Percentiles rank a stretch among this genome's conserved stretches.
Conservation (phyloP, 2,329 filamentous ascomycete species). For the Herpotrichia juniperi region DNA sequence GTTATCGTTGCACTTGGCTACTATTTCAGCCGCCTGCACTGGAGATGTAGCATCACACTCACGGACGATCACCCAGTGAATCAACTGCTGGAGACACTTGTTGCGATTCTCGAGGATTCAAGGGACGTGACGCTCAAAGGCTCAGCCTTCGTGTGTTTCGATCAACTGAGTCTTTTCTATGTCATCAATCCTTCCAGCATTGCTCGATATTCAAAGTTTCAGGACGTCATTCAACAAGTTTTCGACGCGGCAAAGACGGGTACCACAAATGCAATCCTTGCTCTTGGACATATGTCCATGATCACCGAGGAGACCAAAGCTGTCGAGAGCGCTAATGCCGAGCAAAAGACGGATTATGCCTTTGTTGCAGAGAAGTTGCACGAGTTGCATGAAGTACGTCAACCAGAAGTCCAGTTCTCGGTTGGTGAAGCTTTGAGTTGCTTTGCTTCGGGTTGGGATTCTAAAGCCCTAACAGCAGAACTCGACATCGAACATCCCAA, state of each 20-base stretch:
- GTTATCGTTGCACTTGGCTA: constrained; percentile 64
- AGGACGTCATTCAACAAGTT: constrained; percentile 66
- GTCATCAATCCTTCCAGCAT: constrained; percentile 54
- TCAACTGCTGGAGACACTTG: constrained; percentile 51
- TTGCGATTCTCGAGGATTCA: constrained; percentile 60
- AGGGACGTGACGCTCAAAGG: constrained; percentile 64
- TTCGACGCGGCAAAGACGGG: constrained; percentile 75
- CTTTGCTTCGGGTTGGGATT: constrained; percentile 80
- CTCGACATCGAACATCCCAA: constrained; percentile 72
- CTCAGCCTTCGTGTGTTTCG: constrained; percentile 62
- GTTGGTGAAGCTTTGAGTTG: constrained; percentile 87
- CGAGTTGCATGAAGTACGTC: constrained; percentile 80
- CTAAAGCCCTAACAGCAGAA: constrained; percentile 74
- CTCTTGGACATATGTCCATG: constrained; percentile 77
- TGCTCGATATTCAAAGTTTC: constrained; percentile 42
- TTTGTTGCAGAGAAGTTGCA: constrained; percentile 73
- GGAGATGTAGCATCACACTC: constrained; percentile 50
- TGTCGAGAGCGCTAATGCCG: constrained; percentile 38
- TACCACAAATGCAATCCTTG: constrained; percentile 80
- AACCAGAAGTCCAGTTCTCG: constrained; percentile 87
- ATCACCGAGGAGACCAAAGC: constrained; percentile 59
- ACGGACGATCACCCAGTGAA: constrained; percentile 46
- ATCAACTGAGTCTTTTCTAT: constrained; percentile 66
- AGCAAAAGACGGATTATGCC: constrained; percentile 47
- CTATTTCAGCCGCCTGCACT: constrained; percentile 62